phyloP scores from a whole-genome alignment of 805 yeast species.

The Teunomyces lycoperdinae region DNA sequence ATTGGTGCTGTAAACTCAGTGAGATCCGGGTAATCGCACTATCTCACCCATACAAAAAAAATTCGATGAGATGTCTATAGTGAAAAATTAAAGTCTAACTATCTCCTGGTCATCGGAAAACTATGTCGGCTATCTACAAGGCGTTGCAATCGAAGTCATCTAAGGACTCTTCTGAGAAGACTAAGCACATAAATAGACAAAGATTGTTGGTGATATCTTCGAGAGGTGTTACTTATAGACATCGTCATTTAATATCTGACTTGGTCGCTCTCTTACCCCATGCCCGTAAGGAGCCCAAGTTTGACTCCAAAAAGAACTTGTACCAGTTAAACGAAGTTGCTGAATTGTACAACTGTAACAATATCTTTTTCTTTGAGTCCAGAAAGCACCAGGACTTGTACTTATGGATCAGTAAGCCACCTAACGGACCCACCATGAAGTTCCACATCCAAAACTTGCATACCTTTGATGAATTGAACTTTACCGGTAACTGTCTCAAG shows the following conservation, averaged over 20 bases:
- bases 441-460: constrained; percentile 93
- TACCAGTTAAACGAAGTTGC: constrained; percentile 92
- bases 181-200: constrained; percentile 76
- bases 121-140: constrained; percentile 46
- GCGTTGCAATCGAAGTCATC: constrained; percentile 46
- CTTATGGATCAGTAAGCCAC: constrained; percentile 93
- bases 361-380: constrained; percentile 89
- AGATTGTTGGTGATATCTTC: constrained; percentile 86
- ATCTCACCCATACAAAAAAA: neutral
- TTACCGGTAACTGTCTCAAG: constrained; percentile 92
- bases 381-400: constrained; percentile 95
- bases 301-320: constrained; percentile 88
- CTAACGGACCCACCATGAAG: constrained; percentile 95
- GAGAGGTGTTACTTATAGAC: constrained; percentile 92
- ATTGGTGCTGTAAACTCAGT: neutral
- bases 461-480: constrained; percentile 92
- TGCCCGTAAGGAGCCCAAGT: constrained; percentile 92
- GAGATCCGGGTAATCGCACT: constrained; percentile 1
- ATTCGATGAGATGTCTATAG: constrained; percentile 2
- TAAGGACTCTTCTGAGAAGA: constrained; percentile 45
- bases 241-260: constrained; percentile 89
- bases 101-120: neutral
- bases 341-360: constrained; percentile 95
- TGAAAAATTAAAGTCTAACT: constrained; percentile 1
- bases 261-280: constrained; percentile 81